Conservation (phyloP, 192 early-diverging fungal species). For the Pecoramyces ruminantium region DNA sequence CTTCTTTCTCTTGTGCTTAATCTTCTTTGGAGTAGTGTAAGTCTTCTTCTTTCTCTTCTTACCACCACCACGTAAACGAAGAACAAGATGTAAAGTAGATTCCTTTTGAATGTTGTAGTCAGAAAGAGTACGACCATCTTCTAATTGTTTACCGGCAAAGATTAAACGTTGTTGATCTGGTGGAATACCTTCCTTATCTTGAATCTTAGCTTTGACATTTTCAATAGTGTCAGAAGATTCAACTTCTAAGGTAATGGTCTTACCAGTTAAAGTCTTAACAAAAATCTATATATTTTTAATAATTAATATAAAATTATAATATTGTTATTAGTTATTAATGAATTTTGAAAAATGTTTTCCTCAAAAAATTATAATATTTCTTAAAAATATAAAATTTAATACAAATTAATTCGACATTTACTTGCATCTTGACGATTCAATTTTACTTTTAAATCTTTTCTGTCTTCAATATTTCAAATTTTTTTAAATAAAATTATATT, state of each 20-base stretch:
- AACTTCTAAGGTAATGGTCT: constrained; percentile 39
- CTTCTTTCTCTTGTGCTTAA: constrained; percentile 97
- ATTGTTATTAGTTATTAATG: too few species aligned
- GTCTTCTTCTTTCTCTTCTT: constrained; percentile 99
- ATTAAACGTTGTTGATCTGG: constrained; percentile 34
- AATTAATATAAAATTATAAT: too few species aligned
- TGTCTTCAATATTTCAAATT: not conserved
- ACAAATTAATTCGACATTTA: too few species aligned
- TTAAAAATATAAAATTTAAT: too few species aligned
- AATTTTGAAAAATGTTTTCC: too few species aligned
- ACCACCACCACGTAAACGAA: constrained; percentile 63
- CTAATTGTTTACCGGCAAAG: constrained; percentile 22
- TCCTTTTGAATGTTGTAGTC: constrained; percentile 46
- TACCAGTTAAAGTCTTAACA: constrained; percentile 43
- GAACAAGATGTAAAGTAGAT: constrained; percentile 54
- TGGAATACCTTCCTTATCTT: constrained; percentile 26
- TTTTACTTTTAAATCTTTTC: too few species aligned
- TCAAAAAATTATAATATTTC: too few species aligned
- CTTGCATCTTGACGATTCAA: too few species aligned
- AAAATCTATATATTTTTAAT: constrained; percentile 21
- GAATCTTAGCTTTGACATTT: constrained; percentile 25
- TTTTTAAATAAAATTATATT: not conserved
- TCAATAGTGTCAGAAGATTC: constrained; percentile 19
- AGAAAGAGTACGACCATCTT: constrained; percentile 23
- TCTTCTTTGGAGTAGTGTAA: constrained; percentile 99